These are phyloP conservation scores for Lodderomyces pseudojiufengensis DNA, from an alignment of 1,139 yeast genomes.

Conservation along the genomic window DNA sequence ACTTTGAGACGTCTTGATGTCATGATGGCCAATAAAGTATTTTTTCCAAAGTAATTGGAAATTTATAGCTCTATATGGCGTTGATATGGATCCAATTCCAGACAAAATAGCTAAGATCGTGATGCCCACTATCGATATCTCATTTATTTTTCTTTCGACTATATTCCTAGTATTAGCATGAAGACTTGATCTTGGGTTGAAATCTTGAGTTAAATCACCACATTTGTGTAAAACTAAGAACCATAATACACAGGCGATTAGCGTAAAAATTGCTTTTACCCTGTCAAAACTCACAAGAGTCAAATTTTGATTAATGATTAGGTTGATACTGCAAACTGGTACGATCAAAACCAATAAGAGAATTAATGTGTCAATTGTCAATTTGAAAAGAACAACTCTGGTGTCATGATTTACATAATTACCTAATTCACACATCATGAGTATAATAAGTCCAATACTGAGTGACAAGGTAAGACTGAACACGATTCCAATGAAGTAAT, in stretches of 20 bases:
- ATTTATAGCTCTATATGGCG: constrained; percentile 37
- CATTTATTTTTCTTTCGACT: constrained; percentile 47
- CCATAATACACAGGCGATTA: constrained; percentile 24
- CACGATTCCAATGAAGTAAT: constrained; percentile 21
- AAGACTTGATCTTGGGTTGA: constrained; percentile 18
- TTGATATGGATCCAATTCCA: constrained; percentile 74
- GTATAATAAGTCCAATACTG: constrained; percentile 30
- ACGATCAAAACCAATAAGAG: constrained; percentile 29
- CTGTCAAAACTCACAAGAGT: constrained; percentile 17
- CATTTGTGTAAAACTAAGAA: constrained; percentile 31
- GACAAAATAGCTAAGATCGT: constrained; percentile 67
- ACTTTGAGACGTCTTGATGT: no score
- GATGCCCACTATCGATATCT: constrained; percentile 68
- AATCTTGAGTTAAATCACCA: constrained; percentile 33
- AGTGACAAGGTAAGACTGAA: constrained; percentile 31
- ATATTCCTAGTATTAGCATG: constrained; percentile 10
- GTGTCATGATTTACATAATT: constrained; percentile 20
- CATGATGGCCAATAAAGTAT: constrained; percentile 1
- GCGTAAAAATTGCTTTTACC: constrained; percentile 12
- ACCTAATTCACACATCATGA: constrained; percentile 40
- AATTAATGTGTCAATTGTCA: constrained; percentile 32
- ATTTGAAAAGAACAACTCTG: constrained; percentile 25
- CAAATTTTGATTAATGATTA: constrained; percentile 28
- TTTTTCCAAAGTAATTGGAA: constrained; percentile 9
- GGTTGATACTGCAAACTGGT: constrained; percentile 32